Evolutionary conservation across 23 red algal genomes (phyloP).

Genomic region (Gracilariopsis chorda): DNA sequence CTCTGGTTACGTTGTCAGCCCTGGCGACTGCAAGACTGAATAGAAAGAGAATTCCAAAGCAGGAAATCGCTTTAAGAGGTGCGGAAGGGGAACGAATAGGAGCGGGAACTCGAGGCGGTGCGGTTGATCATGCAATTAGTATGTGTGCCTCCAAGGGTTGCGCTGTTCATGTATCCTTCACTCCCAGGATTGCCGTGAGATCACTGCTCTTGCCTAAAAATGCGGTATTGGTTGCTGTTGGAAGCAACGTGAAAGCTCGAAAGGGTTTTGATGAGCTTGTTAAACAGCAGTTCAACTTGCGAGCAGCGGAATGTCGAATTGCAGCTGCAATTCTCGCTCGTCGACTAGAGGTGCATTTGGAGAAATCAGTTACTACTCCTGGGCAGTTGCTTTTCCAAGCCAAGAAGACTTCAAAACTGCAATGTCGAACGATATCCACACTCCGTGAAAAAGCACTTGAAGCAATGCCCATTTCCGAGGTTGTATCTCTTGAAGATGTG

Average conservation of each 20-base stretch:
- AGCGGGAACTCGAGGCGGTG: slow-evolving; percentile 41
- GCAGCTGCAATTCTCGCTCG: slow-evolving; percentile 47
- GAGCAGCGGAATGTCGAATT: slow-evolving; percentile 60
- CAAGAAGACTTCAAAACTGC: slow-evolving; percentile 7
- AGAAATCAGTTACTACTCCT: slow-evolving; percentile 50
- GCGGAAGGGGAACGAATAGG: slow-evolving; percentile 53
- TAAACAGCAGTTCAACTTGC: slow-evolving; percentile 36
- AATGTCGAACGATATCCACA: slow-evolving; percentile 9
- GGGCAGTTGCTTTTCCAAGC: slow-evolving; percentile 44
- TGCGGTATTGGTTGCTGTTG: slow-evolving; percentile 24
- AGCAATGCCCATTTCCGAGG: slow-evolving; percentile 16
- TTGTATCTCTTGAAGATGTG: background rate
- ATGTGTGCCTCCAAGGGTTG: slow-evolving; percentile 19
- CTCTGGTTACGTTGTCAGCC: slow-evolving; percentile 35
- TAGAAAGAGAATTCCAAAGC: slow-evolving; percentile 16
- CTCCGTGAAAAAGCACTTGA: background rate
- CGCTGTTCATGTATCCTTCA: slow-evolving; percentile 37
- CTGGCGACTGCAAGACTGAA: slow-evolving; percentile 47
- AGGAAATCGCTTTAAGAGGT: slow-evolving; percentile 30
- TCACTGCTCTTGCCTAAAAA: background rate
- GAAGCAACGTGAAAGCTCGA: background rate
- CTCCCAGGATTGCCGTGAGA: background rate
- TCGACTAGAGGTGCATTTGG: slow-evolving; percentile 25
- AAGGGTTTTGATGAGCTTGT: slow-evolving; percentile 33
- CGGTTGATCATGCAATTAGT: slow-evolving; percentile 59